Base-by-base conservation (phyloP, 208 protist species). In the Borovskyia barvae region DNA sequence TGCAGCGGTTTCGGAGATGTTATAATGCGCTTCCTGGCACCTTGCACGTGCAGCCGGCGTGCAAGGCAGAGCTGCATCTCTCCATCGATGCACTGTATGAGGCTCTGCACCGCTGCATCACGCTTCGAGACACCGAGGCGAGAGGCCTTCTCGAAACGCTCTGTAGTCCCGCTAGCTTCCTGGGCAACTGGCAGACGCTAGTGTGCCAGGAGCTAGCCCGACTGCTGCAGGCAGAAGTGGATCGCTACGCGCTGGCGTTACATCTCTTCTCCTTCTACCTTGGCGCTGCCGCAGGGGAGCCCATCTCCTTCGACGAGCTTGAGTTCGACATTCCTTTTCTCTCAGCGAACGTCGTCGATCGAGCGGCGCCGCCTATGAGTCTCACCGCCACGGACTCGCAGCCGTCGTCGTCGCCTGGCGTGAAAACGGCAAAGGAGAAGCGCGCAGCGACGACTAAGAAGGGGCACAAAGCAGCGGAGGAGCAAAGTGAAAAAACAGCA, bases 1-100 rank as follows among this genome's bases (percentile, higher is more conserved):
- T 93, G 20, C 45, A 90, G 48, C 63, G 57, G 25, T 90, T 88
- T 56, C 42, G 80, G 35, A 33, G 24, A n/a, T 52, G 69, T 48
- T 83, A 88, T 58, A 84, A 93, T 40, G 29, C 43, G 9, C 32
- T 87, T 19, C 75, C 80, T n/a, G 29, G 64, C 24, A 32, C 33
- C 15, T 51, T 85, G 36, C 80, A 78, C 14, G 70, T 69, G 26
- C 70, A 70, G 41, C 51, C 63, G 0, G 35, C 54, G 11, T 85
- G 87, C 66, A 93, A 93, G 50, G 81, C 87, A 20, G 87, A 93
- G 61, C 70, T 93, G 33, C 87, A 93, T 45, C 47, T 82, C 33
- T 53, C 67, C 53, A 39, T 81, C 3, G 80, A 87, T 52, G 61
- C 82, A 32, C 54, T 90, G 17, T 41, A 49, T 37, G 68, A 78